Conservation (phyloP, 176 grass and related monocot genomes). For the Coix lacrymajobi region DNA sequence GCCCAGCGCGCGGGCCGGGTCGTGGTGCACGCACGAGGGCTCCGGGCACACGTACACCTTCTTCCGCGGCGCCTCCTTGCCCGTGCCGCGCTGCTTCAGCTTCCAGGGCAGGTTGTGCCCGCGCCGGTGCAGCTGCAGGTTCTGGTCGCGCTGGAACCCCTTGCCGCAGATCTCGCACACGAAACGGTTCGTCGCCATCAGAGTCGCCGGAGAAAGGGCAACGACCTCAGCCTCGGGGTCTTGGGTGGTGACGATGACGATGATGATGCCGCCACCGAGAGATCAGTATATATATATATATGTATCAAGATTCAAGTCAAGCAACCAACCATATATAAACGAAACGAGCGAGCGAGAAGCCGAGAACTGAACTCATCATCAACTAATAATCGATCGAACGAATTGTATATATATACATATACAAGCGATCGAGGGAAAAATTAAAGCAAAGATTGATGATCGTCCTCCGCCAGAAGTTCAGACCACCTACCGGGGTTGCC, state of each 20-base stretch:
- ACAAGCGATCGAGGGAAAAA: neutral
- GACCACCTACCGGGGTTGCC: constrained; percentile 67
- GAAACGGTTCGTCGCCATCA: constrained; percentile 96
- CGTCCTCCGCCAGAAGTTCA: neutral
- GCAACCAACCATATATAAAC: no score
- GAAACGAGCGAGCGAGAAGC: no score
- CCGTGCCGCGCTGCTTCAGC: constrained; percentile 65
- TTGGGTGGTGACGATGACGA: neutral
- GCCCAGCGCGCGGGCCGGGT: constrained; percentile 75
- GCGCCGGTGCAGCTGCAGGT: constrained; percentile 94
- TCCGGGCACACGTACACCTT: constrained; percentile 92
- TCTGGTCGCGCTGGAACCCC: constrained; percentile 97
- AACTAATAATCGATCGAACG: neutral
- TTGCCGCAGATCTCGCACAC: constrained; percentile 97
- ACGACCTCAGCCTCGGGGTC: constrained; percentile 92
- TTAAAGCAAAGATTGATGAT: neutral
- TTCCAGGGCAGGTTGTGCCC: constrained; percentile 99
- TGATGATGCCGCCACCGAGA: no score
- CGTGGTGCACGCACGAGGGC: constrained; percentile 79
- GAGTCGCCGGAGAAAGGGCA: constrained; percentile 88
- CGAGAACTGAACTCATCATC: no score
- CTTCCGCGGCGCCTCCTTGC: constrained; percentile 48
- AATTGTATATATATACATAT: no score
- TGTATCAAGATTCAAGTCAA: no score
- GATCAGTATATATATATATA: no score